Conservation (phyloP, 129 eudicot species). For the Lactuca saligna region DNA sequence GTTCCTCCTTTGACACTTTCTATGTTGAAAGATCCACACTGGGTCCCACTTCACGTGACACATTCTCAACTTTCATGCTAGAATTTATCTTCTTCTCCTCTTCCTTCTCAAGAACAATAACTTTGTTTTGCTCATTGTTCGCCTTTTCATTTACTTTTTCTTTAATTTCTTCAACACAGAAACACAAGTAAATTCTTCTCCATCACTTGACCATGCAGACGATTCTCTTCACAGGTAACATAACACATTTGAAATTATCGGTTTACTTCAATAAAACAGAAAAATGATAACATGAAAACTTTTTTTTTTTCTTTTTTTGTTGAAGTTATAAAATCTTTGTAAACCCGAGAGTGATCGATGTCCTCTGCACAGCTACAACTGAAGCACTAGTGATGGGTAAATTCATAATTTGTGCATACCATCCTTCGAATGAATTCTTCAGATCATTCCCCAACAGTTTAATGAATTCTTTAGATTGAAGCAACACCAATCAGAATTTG, state of each 20-base stretch:
- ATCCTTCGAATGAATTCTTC: slow-evolving; percentile 95
- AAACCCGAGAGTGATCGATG: slow-evolving; percentile 94
- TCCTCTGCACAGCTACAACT: slow-evolving; percentile 96
- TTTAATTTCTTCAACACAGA: slow-evolving; percentile 10
- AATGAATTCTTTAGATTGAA: slow-evolving; percentile 70
- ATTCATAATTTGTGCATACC: slow-evolving; percentile 91
- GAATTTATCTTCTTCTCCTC: slow-evolving; percentile 18
- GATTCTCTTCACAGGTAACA: slow-evolving; percentile 88
- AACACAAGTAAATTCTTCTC: too few species aligned
- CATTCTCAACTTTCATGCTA: slow-evolving; percentile 17
- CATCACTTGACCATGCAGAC: slow-evolving; percentile 27
- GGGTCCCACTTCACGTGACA: neutral
- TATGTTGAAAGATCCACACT: neutral
- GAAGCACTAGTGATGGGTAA: slow-evolving; percentile 99
- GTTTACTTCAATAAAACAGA: too few species aligned
- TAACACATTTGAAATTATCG: too few species aligned
- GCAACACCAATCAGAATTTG: slow-evolving; percentile 27
- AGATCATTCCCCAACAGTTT: slow-evolving; percentile 86
- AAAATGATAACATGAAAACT: too few species aligned
- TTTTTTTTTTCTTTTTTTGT: neutral
- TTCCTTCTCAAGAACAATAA: neutral
- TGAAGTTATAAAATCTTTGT: slow-evolving; percentile 91
- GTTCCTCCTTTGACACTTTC: neutral
- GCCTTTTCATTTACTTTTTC: slow-evolving; percentile 11
- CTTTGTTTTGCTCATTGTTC: slow-evolving; percentile 7